phyloP scores from a whole-genome alignment of 495 filamentous ascomycete species.

The Stereocaulon alpinum region DNA sequence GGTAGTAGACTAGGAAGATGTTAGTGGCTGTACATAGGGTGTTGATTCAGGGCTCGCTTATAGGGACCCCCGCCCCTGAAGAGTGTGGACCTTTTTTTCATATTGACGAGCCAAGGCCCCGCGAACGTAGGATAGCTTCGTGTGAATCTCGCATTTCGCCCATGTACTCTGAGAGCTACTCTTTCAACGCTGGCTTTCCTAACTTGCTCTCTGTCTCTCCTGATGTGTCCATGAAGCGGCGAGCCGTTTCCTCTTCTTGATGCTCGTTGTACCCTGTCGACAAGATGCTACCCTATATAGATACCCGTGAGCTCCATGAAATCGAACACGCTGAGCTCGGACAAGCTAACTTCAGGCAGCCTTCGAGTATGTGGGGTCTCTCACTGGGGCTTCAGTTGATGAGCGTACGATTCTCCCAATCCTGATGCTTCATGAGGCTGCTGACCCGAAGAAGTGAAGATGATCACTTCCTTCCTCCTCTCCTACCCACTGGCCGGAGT shows the following conservation, averaged over 20 bases:
- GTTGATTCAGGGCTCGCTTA: too few relatives aligned
- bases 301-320: constrained; percentile 50
- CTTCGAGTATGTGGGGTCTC: constrained; percentile 53
- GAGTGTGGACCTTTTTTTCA: background rate
- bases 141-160: background rate
- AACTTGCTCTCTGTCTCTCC: background rate
- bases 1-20: too few relatives aligned
- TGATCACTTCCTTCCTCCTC: constrained; percentile 80
- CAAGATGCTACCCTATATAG: constrained; percentile 78
- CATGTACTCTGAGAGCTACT: background rate
- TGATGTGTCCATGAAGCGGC: background rate
- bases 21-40: too few relatives aligned
- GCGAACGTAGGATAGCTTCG: background rate
- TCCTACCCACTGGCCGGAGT: constrained; percentile 87
- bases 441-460: constrained; percentile 57
- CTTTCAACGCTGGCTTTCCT: background rate
- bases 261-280: background rate
- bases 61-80: background rate
- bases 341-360: constrained; percentile 43
- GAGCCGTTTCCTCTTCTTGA: background rate
- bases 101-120: background rate
- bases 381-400: constrained; percentile 71
- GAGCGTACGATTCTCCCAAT: constrained; percentile 51
- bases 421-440: background rate
- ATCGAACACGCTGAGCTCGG: constrained; percentile 1